Evolutionary conservation across 495 filamentous ascomycete species (phyloP), one percentile per base, ranked within the genome.

Genomic region (Aspergillus conjunctus): DNA sequence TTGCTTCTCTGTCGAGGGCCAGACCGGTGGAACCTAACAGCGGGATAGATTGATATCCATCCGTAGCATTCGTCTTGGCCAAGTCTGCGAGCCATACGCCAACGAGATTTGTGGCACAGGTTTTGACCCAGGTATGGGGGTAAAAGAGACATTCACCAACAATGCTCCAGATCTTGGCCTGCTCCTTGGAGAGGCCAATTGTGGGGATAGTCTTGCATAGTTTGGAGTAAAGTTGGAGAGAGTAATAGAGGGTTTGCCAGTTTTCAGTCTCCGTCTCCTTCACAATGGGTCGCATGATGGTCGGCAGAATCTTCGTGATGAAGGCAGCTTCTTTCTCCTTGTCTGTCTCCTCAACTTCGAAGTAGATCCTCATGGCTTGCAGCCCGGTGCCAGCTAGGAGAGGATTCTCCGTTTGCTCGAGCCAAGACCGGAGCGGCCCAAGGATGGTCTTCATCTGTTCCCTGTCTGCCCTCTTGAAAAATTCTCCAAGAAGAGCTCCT

Each of bases 341-440:
- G 56, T 82, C 83, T 5, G 77, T 77, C 46, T 81, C 84, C 26
- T 85, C 79, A 2, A 80, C 81, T 51, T 96, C 91, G 62, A 95
- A 89, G 73, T 90, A 96, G 7, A 96, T 83, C 3, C 85, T 83
- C 77, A 92, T 96, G 15, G 86, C 82, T 65, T 93, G 92, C 37
- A 97, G 71, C 1, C 89, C 89, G 11, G 89, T 84, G 53, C 86
- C 88, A 52, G 85, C 70, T 15, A 97, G 81, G 5, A 87, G 78
- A 52, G 83, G 63, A 59, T 95, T 90, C 12, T 86, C 84, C 10
- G 83, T 81, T 62, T 92, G 85, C 54, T 83, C 83, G 31, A 92
- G 68, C 93, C 92, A 98, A n/a, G 83, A 81, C 54, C 83, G 84
- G 51, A 96, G 73, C 32, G 91, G 80, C 2, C 74, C 76, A 49